Percentiles rank a stretch among this genome's conserved stretches.
Conservation (phyloP, 2,329 filamentous ascomycete genomes). For the Cladosporium sp. region DNA sequence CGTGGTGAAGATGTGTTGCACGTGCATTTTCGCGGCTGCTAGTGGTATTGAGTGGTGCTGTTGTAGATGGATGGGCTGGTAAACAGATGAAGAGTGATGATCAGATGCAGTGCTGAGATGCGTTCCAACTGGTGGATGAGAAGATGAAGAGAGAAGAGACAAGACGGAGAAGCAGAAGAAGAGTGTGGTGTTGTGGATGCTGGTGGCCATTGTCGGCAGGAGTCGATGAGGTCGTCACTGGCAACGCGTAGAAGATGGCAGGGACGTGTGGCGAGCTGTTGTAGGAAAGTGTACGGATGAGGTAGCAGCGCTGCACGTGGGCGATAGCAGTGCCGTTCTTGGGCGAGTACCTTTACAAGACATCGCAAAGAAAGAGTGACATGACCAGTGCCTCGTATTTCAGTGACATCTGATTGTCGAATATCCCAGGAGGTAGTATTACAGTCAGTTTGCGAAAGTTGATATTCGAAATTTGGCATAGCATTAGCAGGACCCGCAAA, state of each 20-base stretch:
- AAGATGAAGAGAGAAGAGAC: background rate
- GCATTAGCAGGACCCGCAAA: too few species aligned
- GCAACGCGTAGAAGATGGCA: background rate
- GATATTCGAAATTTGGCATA: too few species aligned
- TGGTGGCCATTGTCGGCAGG: background rate
- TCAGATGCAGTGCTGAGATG: background rate
- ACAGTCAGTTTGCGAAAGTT: too few species aligned
- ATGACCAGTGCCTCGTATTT: too few species aligned
- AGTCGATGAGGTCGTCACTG: background rate
- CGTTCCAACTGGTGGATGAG: background rate
- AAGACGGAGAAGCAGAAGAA: background rate
- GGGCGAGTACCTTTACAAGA: too few species aligned
- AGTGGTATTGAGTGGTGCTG: background rate
- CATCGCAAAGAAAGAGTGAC: too few species aligned
- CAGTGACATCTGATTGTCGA: too few species aligned
- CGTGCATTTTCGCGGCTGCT: background rate
- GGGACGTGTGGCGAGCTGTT: background rate
- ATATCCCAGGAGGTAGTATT: too few species aligned
- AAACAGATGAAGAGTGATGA: background rate
- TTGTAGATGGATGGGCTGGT: background rate
- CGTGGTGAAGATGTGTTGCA: background rate
- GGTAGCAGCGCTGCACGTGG: too few species aligned
- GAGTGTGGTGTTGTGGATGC: background rate
- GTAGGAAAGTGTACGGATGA: background rate
- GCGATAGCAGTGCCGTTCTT: too few species aligned